Base-by-base conservation (phyloP, 306 rosid genomes). In the Quercus parvula region DNA sequence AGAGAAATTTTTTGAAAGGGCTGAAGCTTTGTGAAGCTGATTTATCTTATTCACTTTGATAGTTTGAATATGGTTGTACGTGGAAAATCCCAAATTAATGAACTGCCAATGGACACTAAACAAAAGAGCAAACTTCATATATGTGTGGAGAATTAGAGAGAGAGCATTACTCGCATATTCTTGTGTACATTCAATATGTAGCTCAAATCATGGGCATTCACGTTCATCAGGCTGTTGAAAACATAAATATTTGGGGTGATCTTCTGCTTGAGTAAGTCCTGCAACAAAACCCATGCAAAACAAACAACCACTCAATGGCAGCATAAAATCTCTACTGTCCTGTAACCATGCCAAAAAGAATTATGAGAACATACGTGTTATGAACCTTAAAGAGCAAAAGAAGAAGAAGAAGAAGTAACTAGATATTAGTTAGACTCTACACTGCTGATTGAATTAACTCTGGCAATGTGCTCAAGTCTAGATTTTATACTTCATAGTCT, bases 191-290 rank as follows among this genome's bases (percentile, higher is more conserved):
- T 80, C 63, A 90, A 83, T 22, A 90, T 84, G 89, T 94, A 94
- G 88, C 77, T 90, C 87, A 94, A 84, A 78, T 94, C 97, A 82
- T 76, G 91, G 77, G 97, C 84, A 54, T 94, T 94, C 83, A 84
- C 97, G 62, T 94, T 94, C 99, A 94, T 94, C 82, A 94, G 94
- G 87, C 99, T 92, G 94, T 94, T 94, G 88, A 91, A 87, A 56
- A 94, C 95, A 51, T 90, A 94, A 54, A 89, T 87, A 84, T 94
- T 94, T 10, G 99, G 97, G 82, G 85, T 86, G 77, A 92, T 87
- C 84, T 92, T 90, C 89, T 92, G 91, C 77, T 66, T 89, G 66
- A 85, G 89, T 88, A 92, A 80, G 67, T 94, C 99, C 99, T 94
- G 94, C 86, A 76, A 78, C 79, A 81, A 74, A 81, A 76, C 59